Evolutionary conservation across 495 filamentous ascomycete genomes (phyloP).

Genomic region (Thozetella sp.): DNA sequence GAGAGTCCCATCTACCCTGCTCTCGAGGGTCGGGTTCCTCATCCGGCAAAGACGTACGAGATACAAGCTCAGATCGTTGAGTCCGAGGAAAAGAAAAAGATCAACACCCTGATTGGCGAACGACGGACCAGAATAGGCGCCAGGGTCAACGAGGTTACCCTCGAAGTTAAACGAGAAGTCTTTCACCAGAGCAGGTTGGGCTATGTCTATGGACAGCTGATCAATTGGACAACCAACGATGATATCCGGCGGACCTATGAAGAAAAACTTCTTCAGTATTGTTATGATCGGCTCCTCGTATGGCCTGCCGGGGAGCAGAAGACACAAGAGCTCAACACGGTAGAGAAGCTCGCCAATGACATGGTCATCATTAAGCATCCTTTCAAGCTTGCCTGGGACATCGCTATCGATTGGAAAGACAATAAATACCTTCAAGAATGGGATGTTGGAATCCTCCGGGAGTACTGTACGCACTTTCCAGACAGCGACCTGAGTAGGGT

Average conservation of each 20-base stretch:
- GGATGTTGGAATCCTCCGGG: constrained; percentile 72
- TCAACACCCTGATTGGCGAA: constrained; percentile 89
- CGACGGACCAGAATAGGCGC: constrained; percentile 87
- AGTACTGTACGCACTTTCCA: constrained; percentile 85
- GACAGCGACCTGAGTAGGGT: constrained; percentile 79
- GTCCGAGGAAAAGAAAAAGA: constrained; percentile 82
- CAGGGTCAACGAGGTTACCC: constrained; percentile 75
- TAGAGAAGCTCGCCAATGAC: constrained; percentile 75
- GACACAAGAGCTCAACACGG: constrained; percentile 63
- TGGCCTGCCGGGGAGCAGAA: constrained; percentile 65
- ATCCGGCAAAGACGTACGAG: constrained; percentile 79
- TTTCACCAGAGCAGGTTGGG: constrained; percentile 70
- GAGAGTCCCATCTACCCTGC: constrained; percentile 74
- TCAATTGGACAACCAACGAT: constrained; percentile 90
- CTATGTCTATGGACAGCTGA: constrained; percentile 74
- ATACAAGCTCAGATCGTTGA: constrained; percentile 86
- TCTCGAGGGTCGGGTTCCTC: constrained; percentile 83
- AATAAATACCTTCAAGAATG: constrained; percentile 68
- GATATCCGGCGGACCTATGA: constrained; percentile 82
- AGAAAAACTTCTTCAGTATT: constrained; percentile 84
- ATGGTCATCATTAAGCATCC: constrained; percentile 97
- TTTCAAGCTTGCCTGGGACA: constrained; percentile 86
- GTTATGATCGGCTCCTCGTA: constrained; percentile 73
- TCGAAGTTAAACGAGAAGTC: constrained; percentile 87
- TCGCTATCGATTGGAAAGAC: constrained; percentile 88